Evolutionary conservation across 768 basidiomycete species (phyloP), one percentile per base, ranked within the genome.

Genomic region (Psilocybe tampanensis): DNA sequence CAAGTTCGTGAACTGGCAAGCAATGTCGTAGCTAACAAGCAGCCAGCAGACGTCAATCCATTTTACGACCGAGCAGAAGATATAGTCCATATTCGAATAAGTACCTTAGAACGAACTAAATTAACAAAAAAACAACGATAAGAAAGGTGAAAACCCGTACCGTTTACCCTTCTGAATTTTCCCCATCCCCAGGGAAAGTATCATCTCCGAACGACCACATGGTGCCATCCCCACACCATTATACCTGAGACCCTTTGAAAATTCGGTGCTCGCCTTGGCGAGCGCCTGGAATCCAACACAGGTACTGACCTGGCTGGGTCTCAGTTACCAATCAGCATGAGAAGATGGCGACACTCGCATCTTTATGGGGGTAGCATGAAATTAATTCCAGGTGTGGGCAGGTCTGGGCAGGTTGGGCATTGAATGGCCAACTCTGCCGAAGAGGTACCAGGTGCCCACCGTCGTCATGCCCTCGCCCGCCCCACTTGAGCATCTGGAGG

Each of bases 91-190:
- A 18, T 61, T 61, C 2, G 52, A 23, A 17, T 58, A 61, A 15
- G 56, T 61, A 17, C 4, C n/a, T n/a, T n/a, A n/a, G n/a, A n/a
- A n/a, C n/a, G n/a, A 2, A 2, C 9, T 15, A 6, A 70, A 3
- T 60, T 47, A n/a, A n/a, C n/a, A n/a, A 47, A 19, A 52, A 21
- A 56, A 17, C 11, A 17, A 3, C 8, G 13, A 11, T 21, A 48
- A 17, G 17, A 21, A n/a, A 3, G 29, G 13, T 12, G 13, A 47
- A 22, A 44, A 39, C 18, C 43, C 61, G 15, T 17, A 71, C 72
- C 64, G 45, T 59, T 74, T 71, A 1, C 72, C 72, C 47, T 64
- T 66, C 41, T 71, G 71, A 4, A 73, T 49, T 58, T 74, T 72
- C 1, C 66, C 73, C 7, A 70, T 55, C 1, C 70, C 68, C 18